Conservation (phyloP, 2,329 filamentous ascomycete genomes). For the Gaeumannomyces tritici region DNA sequence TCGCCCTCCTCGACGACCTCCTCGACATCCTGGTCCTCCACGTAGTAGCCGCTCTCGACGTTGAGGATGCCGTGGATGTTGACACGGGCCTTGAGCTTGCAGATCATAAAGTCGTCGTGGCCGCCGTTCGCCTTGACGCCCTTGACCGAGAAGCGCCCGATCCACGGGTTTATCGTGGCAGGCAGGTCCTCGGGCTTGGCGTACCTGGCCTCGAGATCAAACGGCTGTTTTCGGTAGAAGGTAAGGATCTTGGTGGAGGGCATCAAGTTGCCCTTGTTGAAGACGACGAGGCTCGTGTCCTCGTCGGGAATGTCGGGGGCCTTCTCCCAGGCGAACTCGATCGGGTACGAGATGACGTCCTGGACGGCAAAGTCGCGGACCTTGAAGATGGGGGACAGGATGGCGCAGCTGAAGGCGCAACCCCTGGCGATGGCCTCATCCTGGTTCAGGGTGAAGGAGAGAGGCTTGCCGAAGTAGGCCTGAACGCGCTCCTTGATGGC, state of each 20-base stretch:
- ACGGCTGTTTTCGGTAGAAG: slow-evolving; percentile 97
- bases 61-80: slow-evolving; percentile 96
- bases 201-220: slow-evolving; percentile 93
- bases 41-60: slow-evolving; percentile 93
- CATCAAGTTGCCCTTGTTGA: slow-evolving; percentile 94
- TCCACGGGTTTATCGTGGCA: slow-evolving; percentile 87
- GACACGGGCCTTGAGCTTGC: slow-evolving; percentile 95
- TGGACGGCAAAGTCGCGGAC: slow-evolving; percentile 97
- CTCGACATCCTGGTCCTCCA: slow-evolving; percentile 95
- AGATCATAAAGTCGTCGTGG: slow-evolving; percentile 98
- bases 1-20: slow-evolving; percentile 43
- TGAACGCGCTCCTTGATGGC: slow-evolving; percentile 84
- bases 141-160: slow-evolving; percentile 96
- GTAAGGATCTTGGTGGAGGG: slow-evolving; percentile 98
- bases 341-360: slow-evolving; percentile 96
- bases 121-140: slow-evolving; percentile 78
- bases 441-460: slow-evolving; percentile 96
- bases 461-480: slow-evolving; percentile 81
- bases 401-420: slow-evolving; percentile 95
- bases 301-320: slow-evolving; percentile 96
- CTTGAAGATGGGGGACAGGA: slow-evolving; percentile 93
- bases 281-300: slow-evolving; percentile 93
- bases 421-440: slow-evolving; percentile 95
- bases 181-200: slow-evolving; percentile 78
- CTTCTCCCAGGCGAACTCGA: slow-evolving; percentile 99